A percentile compares a stretch with the other conserved stretches of the same genome.
phyloP scores from a whole-genome alignment of 139 green algal genomes.

The Tetraselmis chui region DNA sequence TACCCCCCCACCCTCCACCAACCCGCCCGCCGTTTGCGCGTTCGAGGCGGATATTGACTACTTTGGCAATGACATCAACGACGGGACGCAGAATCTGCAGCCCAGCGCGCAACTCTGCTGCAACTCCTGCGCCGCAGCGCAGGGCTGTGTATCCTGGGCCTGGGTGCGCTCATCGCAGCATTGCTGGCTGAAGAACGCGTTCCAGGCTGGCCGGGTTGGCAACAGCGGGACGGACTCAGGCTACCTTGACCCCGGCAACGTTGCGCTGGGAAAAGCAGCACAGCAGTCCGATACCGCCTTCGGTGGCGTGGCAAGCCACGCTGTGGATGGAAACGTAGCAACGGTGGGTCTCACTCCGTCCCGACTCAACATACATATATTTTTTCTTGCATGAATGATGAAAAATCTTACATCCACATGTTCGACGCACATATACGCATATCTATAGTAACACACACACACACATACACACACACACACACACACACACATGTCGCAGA shows the following conservation, averaged over 20 bases:
- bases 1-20: not conserved
- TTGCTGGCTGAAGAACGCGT: not conserved
- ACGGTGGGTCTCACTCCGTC: too few species aligned
- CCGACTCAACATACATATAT: too few species aligned
- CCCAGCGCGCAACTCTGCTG: not conserved
- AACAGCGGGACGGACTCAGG: not conserved
- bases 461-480: not conserved
- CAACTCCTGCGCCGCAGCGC: not conserved
- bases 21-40: not conserved
- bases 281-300: not conserved
- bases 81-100: not conserved
- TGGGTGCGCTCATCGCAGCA: not conserved
- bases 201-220: not conserved
- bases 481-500: too few species aligned
- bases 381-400: too few species aligned
- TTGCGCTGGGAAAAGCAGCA: not conserved
- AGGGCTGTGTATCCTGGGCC: not conserved
- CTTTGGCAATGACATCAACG: not conserved
- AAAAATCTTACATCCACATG: too few species aligned
- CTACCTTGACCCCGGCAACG: not conserved
- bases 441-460: too few species aligned
- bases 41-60: not conserved
- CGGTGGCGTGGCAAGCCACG: not conserved
- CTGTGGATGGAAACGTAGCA: not conserved
- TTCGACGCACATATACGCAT: too few species aligned